Base-by-base conservation (phyloP, 495 filamentous ascomycete genomes). In the Rhypophila decipiens region DNA sequence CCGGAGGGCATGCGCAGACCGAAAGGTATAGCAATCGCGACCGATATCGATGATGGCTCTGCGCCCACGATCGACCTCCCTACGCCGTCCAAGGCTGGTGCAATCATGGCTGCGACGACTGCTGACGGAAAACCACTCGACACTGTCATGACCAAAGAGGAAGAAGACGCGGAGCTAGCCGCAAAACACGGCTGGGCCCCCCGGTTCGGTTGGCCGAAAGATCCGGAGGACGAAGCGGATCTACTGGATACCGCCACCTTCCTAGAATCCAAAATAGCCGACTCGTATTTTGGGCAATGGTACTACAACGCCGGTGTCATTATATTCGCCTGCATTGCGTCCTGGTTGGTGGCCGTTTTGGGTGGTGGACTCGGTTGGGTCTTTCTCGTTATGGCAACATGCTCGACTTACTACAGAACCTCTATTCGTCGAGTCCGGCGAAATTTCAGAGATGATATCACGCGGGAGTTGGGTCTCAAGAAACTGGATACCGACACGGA, bases 231-330 rank as follows among this genome's bases (percentile, higher is more conserved):
- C 24, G 70, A 79, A 38, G 77, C 72, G 15, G 81, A 80, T 41
- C 59, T 95, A 58, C 72, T 94, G 31, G 89, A 97, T 60, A 90
- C 96, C 61, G 78, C 88, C 56, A 93, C 87, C 13, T 86, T 81
- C 63, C 52, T 99, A n/a, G 93, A 97, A 62, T 75, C 78, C 18
- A 85, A 82, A 60, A 59, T 99, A 18, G 79, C 88, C 19, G 93
- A 99, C 53, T 86, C 90, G 58, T 90, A 90, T 63, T 99, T 84
- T 66, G 93, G 93, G 88, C 91, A 96, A 58, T 99, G 93, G 93
- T 97, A 96, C 64, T 89, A 97, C 63, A 97, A 99, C 65, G 83
- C 90, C 13, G 93, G 70, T 21, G 73, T 97, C 46, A 96, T 99
- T 53, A 73, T 88, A 36, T 96, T 99, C 57, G 89, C 93, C 20